Evolutionary conservation across 2,329 filamentous ascomycete species (phyloP).

Genomic region (Cytospora leucostoma): DNA sequence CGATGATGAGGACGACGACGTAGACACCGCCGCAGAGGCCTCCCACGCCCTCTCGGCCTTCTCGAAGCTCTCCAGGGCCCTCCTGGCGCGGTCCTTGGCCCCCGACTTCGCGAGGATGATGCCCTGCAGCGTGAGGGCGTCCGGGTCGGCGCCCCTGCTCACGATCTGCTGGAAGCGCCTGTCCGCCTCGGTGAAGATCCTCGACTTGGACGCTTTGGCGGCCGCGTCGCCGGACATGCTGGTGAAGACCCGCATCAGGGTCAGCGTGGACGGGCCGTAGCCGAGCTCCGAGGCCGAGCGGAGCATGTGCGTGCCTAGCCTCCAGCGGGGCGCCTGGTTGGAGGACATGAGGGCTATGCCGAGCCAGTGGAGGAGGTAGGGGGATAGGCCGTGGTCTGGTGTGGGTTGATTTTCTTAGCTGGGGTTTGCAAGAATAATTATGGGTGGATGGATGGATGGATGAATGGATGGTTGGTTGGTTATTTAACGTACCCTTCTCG

Average conservation of each 20-base stretch:
- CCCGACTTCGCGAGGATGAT: conserved; percentile 31
- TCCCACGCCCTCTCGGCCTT: conserved; percentile 18
- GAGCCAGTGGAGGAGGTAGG: conserved; percentile 38
- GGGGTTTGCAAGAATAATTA: neutral
- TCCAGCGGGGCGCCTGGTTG: conserved; percentile 17
- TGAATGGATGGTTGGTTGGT: neutral
- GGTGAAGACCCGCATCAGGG: conserved; percentile 33
- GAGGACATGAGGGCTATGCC: conserved; percentile 33
- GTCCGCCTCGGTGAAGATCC: conserved; percentile 31
- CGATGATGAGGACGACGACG: no score
- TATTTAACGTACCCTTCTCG: conserved; percentile 26
- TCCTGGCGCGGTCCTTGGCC: conserved; percentile 26
- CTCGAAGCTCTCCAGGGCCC: conserved; percentile 34
- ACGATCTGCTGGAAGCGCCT: conserved; percentile 32
- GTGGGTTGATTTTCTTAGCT: conserved; percentile 7
- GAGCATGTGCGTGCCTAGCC: conserved; percentile 40
- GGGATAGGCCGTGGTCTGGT: conserved; percentile 32
- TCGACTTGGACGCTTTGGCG: conserved; percentile 28
- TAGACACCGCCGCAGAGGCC: neutral
- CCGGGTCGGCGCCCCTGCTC: conserved; percentile 31
- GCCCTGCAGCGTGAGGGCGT: conserved; percentile 42
- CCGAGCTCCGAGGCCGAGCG: conserved; percentile 36
- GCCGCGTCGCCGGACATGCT: conserved; percentile 24
- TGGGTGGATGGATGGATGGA: neutral
- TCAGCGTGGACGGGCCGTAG: conserved; percentile 42